Evolutionary conservation across 2,329 filamentous ascomycete species (phyloP).

Genomic region (Tolypocladium endophyticum): DNA sequence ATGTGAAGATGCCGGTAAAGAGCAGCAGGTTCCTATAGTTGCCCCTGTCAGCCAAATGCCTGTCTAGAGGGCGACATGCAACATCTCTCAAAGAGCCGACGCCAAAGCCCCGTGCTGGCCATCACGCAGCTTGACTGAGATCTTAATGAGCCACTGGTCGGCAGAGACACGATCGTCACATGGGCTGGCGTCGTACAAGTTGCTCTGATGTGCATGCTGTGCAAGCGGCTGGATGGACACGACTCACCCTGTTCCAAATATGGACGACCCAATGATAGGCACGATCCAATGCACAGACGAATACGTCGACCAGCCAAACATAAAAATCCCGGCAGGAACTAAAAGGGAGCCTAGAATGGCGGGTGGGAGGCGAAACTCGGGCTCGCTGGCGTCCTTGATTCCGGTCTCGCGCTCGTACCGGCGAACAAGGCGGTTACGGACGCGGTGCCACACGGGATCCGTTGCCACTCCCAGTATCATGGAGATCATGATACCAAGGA

Average conservation of each 20-base stretch:
- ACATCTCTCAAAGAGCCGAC: neutral
- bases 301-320: slow-evolving; percentile 81
- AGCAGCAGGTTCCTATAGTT: slow-evolving; percentile 57
- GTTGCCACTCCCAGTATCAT: slow-evolving; percentile 54
- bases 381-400: slow-evolving; percentile 54
- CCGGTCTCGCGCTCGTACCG: slow-evolving; percentile 40
- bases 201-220: slow-evolving; percentile 2
- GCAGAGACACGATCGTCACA: neutral
- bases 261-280: slow-evolving; percentile 59
- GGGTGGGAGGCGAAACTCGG: slow-evolving; percentile 76
- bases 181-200: neutral
- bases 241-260: slow-evolving; percentile 63
- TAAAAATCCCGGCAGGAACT: slow-evolving; percentile 73
- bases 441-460: slow-evolving; percentile 55
- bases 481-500: slow-evolving; percentile 60
- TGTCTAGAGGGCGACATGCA: neutral
- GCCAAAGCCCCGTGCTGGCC: neutral
- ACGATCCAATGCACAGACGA: slow-evolving; percentile 64
- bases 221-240: neutral
- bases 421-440: slow-evolving; percentile 47
- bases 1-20: slow-evolving; percentile 81
- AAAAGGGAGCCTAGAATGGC: slow-evolving; percentile 64
- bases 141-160: neutral
- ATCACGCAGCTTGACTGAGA: neutral
- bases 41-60: slow-evolving; percentile 13